These are phyloP conservation scores for Cyclotella choctawhatcheeana DNA, from an alignment of 108 stramenopile species.

Conservation along the genomic window DNA sequence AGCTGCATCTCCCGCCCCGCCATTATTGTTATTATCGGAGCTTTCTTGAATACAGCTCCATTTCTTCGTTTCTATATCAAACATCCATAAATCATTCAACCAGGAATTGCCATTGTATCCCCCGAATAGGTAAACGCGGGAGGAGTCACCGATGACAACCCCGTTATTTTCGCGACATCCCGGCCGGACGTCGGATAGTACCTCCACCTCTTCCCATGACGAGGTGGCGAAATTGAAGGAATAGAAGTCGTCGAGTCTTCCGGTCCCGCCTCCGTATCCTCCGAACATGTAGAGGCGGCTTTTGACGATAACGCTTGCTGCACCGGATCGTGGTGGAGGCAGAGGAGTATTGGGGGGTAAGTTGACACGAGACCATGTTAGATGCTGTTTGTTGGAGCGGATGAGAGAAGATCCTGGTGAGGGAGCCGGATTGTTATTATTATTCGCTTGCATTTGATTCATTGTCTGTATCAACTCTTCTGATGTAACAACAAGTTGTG, in stretches of 20 bases:
- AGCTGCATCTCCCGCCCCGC: conserved; percentile 1
- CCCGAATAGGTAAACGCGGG: conserved; percentile 89
- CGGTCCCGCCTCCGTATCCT: conserved; percentile 80
- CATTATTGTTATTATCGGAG: conserved; percentile 26
- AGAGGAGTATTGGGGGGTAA: conserved; percentile 32
- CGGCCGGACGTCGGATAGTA: conserved; percentile 68
- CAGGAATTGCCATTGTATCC: conserved; percentile 86
- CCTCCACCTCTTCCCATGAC: conserved; percentile 76
- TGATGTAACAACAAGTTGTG: too few relatives aligned
- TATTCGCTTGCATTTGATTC: not conserved
- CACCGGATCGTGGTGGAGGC: conserved; percentile 88
- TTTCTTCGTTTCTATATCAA: conserved; percentile 73
- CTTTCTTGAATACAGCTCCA: conserved; percentile 89
- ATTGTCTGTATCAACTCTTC: too few relatives aligned
- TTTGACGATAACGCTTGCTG: conserved; percentile 86
- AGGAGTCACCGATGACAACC: conserved; percentile 73
- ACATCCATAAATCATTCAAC: conserved; percentile 94
- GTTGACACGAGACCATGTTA: conserved; percentile 37
- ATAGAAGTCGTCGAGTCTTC: conserved; percentile 92
- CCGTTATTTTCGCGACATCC: conserved; percentile 90
- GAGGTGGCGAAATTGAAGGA: conserved; percentile 69
- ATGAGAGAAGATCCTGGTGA: not conserved
- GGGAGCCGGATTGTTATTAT: not conserved
- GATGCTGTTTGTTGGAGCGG: conserved; percentile 22
- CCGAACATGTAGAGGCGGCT: conserved; percentile 88